phyloP scores from a whole-genome alignment of 2,329 filamentous ascomycete species.

The Talaromyces sp. region DNA sequence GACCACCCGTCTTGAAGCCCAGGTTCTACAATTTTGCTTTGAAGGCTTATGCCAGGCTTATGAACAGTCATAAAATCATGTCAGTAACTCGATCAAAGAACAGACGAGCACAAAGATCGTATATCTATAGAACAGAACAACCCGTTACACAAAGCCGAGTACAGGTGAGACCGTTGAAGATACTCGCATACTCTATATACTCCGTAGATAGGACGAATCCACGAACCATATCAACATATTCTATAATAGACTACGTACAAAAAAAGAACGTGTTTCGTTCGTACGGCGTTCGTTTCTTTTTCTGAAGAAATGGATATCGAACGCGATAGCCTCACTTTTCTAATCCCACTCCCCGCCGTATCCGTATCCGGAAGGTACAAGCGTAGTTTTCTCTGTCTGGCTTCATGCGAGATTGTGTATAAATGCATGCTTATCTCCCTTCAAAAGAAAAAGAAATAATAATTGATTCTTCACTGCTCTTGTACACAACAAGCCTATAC shows the following conservation, averaged over 20 bases:
- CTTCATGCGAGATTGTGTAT: slow-evolving; percentile 2
- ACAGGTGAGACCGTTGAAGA: no score
- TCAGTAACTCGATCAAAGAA: neutral
- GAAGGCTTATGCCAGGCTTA: neutral
- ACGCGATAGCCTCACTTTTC: slow-evolving; percentile 12
- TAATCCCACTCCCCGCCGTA: neutral
- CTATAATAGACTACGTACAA: neutral
- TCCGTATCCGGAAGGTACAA: slow-evolving; percentile 20
- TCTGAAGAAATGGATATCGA: neutral
- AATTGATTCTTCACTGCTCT: neutral
- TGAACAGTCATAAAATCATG: neutral
- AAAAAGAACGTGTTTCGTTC: neutral
- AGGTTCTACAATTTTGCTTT: neutral
- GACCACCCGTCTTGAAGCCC: no score
- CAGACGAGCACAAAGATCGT: neutral
- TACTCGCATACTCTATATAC: neutral
- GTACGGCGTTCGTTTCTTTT: neutral
- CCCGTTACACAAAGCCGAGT: neutral
- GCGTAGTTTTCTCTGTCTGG: neutral
- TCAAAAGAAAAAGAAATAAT: neutral
- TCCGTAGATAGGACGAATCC: neutral
- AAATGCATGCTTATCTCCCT: slow-evolving; percentile 5
- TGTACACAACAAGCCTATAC: neutral
- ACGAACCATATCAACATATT: neutral
- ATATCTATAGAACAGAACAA: neutral